Conservation (phyloP, 192 early-diverging fungal genomes). For the Tieghemiomyces parasiticus region DNA sequence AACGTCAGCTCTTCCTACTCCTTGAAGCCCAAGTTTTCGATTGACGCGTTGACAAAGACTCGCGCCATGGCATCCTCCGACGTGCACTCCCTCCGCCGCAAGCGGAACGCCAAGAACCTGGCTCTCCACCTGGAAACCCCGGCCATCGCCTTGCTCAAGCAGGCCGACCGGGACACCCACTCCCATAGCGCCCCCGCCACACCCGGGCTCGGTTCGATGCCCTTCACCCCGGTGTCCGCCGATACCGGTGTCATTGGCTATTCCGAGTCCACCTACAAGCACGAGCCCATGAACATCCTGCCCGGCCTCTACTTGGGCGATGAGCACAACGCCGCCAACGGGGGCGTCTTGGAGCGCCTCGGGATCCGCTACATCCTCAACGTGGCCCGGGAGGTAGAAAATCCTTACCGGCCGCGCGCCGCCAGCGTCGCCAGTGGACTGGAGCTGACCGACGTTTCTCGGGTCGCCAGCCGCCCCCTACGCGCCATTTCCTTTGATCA, state of each 20-base stretch:
- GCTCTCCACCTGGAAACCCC: constrained; percentile 7
- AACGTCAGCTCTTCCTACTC: not conserved
- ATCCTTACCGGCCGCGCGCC: constrained; percentile 18
- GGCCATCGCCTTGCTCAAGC: not conserved
- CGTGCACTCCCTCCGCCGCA: not conserved
- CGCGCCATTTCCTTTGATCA: not conserved
- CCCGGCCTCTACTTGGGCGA: constrained; percentile 52
- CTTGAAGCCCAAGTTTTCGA: not conserved
- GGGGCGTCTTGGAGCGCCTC: constrained; percentile 24
- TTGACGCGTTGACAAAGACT: not conserved
- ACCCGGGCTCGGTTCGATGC: not conserved
- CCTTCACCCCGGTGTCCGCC: constrained; percentile 4
- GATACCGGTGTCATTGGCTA: constrained; percentile 9
- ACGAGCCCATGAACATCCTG: constrained; percentile 40
- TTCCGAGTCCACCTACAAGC: constrained; percentile 1
- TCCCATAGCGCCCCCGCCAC: constrained; percentile 4
- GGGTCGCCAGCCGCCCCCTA: not conserved
- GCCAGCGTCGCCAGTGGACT: constrained; percentile 7
- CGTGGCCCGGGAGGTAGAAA: constrained; percentile 63
- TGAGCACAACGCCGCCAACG: constrained; percentile 43
- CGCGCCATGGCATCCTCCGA: not conserved
- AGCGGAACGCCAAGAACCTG: constrained; percentile 8
- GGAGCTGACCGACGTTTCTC: not conserved
- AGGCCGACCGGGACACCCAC: not conserved
- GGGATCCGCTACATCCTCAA: constrained; percentile 48